These are phyloP conservation scores for Hibiscus syriacus DNA, from an alignment of 345 rosid genomes.

Conservation along the genomic window DNA sequence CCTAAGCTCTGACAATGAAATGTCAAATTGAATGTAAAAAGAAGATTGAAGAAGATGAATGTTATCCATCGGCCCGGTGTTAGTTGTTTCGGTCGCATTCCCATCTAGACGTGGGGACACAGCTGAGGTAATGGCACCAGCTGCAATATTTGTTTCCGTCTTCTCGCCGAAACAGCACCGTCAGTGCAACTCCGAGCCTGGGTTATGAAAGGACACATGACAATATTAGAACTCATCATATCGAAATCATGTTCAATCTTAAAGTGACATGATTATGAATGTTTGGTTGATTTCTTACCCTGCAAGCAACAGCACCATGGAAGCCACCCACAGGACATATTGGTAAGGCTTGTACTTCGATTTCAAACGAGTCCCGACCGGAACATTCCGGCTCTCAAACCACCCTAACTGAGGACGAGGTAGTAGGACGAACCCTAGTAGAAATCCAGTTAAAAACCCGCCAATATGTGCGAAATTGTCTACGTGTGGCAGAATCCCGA, in stretches of 20 bases:
- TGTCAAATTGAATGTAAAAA: neutral
- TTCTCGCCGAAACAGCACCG: constrained; percentile 63
- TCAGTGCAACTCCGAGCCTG: constrained; percentile 53
- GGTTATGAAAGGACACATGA: neutral
- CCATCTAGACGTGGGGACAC: constrained; percentile 79
- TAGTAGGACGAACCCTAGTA: constrained; percentile 71
- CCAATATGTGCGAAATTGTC: constrained; percentile 91
- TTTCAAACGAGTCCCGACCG: constrained; percentile 34
- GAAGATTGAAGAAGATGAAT: neutral
- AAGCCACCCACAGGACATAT: constrained; percentile 47
- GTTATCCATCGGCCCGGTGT: neutral
- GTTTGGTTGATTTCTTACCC: constrained; percentile 45
- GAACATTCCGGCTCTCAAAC: constrained; percentile 42
- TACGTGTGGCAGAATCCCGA: constrained; percentile 87
- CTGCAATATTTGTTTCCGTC: constrained; percentile 60
- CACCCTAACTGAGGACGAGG: constrained; percentile 84
- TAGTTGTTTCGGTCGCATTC: constrained; percentile 35
- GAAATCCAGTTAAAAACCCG: constrained; percentile 79
- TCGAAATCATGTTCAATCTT: neutral
- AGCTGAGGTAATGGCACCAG: constrained; percentile 87
- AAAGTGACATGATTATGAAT: neutral
- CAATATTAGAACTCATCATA: neutral
- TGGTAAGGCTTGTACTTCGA: constrained; percentile 74
- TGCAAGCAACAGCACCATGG: constrained; percentile 40
- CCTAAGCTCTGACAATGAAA: constrained; percentile 6